Evolutionary conservation across 2,329 filamentous ascomycete species (phyloP).

Genomic region (Didymella lethalis): DNA sequence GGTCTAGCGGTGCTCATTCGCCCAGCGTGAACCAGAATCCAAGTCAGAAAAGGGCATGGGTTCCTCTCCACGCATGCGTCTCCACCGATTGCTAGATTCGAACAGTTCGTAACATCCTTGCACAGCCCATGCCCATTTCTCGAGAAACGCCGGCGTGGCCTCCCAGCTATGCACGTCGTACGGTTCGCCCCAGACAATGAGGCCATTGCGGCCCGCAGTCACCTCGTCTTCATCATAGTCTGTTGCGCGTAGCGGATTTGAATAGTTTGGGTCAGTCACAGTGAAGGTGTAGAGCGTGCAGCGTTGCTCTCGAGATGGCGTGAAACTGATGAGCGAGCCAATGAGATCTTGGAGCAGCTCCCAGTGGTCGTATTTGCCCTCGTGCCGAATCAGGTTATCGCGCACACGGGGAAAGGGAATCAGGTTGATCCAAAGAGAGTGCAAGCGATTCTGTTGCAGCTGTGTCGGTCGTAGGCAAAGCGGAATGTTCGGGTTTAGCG

Average conservation of each 20-base stretch:
- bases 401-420: neutral
- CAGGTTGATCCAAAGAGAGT: neutral
- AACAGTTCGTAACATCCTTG: conserved; percentile 20
- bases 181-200: conserved; percentile 26
- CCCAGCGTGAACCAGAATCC: neutral
- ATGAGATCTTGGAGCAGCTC: neutral
- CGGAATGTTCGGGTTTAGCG: conserved; percentile 18
- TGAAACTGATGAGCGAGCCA: neutral
- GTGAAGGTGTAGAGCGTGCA: neutral
- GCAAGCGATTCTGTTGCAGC: neutral
- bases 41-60: neutral
- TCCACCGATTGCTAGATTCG: neutral
- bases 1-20: neutral
- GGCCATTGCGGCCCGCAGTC: conserved; percentile 6
- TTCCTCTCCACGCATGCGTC: neutral
- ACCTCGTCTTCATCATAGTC: neutral
- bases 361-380: neutral
- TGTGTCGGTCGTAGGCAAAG: neutral
- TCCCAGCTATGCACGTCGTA: conserved; percentile 19
- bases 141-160: conserved; percentile 15
- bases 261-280: neutral
- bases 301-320: neutral
- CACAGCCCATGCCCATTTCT: conserved; percentile 20
- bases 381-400: neutral
- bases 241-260: neutral